A percentile compares a stretch with the other conserved stretches of the same genome.
These are phyloP conservation scores for Phytophthora tentaculata DNA, from an alignment of 352 stramenopile species.

Conservation along the genomic window DNA sequence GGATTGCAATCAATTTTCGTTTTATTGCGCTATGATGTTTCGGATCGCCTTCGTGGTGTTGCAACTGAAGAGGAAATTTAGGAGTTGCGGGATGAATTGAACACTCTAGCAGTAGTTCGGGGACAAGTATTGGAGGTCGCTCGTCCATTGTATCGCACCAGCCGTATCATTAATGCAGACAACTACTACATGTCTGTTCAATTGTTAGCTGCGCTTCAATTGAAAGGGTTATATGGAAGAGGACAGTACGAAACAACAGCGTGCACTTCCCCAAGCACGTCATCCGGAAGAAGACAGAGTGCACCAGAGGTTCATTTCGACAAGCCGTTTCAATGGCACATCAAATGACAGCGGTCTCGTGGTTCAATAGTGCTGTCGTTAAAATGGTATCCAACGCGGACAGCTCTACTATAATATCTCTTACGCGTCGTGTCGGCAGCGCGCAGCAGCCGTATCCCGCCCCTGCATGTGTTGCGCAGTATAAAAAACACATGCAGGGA, in stretches of 20 bases:
- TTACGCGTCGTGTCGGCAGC: constrained; percentile 22
- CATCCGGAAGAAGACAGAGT: constrained; percentile 23
- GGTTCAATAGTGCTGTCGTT: constrained; percentile 32
- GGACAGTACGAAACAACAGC: constrained; percentile 27
- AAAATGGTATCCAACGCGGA: constrained; percentile 38
- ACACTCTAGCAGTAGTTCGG: background rate
- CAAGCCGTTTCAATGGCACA: constrained; percentile 19
- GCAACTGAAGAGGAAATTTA: constrained; percentile 3
- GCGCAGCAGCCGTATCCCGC: constrained; percentile 12
- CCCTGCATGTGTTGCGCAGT: constrained; percentile 29
- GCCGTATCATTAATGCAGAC: constrained; percentile 33
- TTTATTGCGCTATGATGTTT: constrained; percentile 33
- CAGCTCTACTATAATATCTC: constrained; percentile 6
- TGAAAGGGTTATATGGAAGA: constrained; percentile 21
- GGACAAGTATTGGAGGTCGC: constrained; percentile 28
- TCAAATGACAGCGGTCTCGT: constrained; percentile 28
- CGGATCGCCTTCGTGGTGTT: constrained; percentile 23
- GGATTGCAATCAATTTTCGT: constrained; percentile 36
- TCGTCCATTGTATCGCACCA: background rate
- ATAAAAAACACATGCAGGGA: constrained; percentile 44
- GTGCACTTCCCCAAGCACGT: constrained; percentile 36
- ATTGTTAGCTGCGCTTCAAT: constrained; percentile 22
- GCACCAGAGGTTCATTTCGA: constrained; percentile 3
- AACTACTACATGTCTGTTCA: constrained; percentile 48
- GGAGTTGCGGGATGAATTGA: constrained; percentile 5